phyloP scores from a whole-genome alignment of 1,139 yeast species.

The Lodderomyces margitis region DNA sequence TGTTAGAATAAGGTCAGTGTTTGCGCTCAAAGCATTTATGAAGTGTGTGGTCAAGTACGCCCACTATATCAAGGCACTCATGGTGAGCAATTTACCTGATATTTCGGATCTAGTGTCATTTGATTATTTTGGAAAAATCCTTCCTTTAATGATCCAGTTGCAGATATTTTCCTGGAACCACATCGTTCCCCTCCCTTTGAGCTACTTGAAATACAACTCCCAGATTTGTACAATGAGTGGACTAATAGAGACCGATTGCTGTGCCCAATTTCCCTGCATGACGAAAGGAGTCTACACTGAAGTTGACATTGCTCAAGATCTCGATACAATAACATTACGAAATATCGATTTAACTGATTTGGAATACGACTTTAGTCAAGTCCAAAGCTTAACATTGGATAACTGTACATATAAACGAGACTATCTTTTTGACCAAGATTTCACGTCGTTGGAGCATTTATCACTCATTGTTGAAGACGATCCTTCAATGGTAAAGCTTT shows the following conservation, averaged over 20 bases:
- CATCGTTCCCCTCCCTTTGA: conserved; percentile 3
- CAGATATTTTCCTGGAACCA: conserved; percentile 24
- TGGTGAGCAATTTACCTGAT: conserved; percentile 26
- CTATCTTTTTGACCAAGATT: conserved; percentile 7
- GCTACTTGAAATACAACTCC: conserved; percentile 6
- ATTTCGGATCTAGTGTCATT: conserved; percentile 25
- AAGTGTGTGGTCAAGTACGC: conserved; percentile 17
- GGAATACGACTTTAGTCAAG: conserved; percentile 5
- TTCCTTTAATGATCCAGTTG: conserved; percentile 22
- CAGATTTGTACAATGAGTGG: conserved; percentile 9
- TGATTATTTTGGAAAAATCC: conserved; percentile 16
- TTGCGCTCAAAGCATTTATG: conserved; percentile 22
- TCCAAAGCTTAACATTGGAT: conserved; percentile 12
- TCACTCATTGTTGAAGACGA: conserved; percentile 8
- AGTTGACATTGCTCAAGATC: neutral
- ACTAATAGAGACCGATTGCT: conserved; percentile 5
- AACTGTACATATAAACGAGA: conserved; percentile 11
- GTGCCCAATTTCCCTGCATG: neutral
- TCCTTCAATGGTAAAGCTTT: conserved; percentile 6
- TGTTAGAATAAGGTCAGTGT: conserved; percentile 19
- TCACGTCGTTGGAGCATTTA: conserved; percentile 5
- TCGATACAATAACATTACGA: conserved; percentile 6
- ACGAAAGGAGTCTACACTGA: neutral
- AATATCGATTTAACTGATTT: conserved; percentile 10
- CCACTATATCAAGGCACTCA: conserved; percentile 15